These are phyloP conservation scores for Hymenoscyphus infarciens DNA, from an alignment of 2,329 filamentous ascomycete species.

Conservation along the genomic window DNA sequence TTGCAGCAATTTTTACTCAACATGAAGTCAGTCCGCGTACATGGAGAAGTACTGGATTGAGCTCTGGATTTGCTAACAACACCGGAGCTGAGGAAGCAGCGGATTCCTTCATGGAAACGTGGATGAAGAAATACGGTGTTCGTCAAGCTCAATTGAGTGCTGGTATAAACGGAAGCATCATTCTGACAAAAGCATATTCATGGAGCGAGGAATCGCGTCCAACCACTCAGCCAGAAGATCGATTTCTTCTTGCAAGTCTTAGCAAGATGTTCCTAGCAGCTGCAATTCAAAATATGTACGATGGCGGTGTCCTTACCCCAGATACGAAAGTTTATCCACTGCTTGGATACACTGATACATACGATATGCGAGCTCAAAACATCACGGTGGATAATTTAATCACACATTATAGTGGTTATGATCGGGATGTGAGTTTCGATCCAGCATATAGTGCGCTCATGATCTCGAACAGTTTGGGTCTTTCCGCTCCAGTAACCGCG, in stretches of 20 bases:
- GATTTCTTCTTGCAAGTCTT: conserved; percentile 2
- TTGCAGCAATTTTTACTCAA: neutral
- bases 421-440: too few relatives aligned
- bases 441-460: too few relatives aligned
- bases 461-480: too few relatives aligned
- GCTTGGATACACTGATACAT: too few relatives aligned
- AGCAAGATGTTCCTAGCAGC: conserved; percentile 10
- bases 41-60: neutral
- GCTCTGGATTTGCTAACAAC: conserved; percentile 11
- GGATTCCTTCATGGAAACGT: conserved; percentile 4
- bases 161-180: neutral
- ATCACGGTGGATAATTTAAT: too few relatives aligned
- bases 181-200: neutral
- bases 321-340: too few relatives aligned
- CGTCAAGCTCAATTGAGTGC: conserved; percentile 12
- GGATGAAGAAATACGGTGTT: conserved; percentile 11
- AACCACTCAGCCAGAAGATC: conserved; percentile 1
- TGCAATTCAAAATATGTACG: neutral
- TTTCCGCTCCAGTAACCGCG: too few relatives aligned
- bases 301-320: too few relatives aligned
- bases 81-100: conserved; percentile 3
- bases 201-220: conserved; percentile 9
- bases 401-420: too few relatives aligned
- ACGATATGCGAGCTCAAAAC: too few relatives aligned
- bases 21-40: neutral